Evolutionary conservation across 2,329 filamentous ascomycete species (phyloP), one percentile per base, ranked within the genome.

Genomic region (Penicillium sp.): DNA sequence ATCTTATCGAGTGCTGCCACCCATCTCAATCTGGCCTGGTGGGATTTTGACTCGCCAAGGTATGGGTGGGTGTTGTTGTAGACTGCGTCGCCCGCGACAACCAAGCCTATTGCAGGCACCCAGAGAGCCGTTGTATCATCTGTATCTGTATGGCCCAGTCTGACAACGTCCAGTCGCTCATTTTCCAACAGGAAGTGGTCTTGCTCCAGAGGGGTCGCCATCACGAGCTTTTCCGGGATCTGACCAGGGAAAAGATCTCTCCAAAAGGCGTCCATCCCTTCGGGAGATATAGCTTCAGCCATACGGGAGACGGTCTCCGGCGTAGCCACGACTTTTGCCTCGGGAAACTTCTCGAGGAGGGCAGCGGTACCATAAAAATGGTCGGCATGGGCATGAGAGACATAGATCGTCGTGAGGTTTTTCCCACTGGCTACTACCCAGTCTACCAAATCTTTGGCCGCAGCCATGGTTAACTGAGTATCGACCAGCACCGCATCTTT

Each of bases 31-130:
- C 59, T 48, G n/a, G 45, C 35, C 47, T 55, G 41, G 15, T 31
- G 37, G 35, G 45, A 43, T 38, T 49, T 51, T 3, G 59, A 52
- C 28, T 61, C 59, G 0, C 55, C 55, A 14, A 61, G 50, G 35
- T 51, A 58, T 17, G 37, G 59, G 38, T 61, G 59, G 20, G 52
- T 55, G 15, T 61, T 53, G 37, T 53, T 38, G 52, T 61, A 61
- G 52, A 61, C 55, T 15, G 52, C 51, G 31, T 61, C 59, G 3
- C 59, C 59, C 15, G 55, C 51, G 25, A 59, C 47, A 31, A 56
- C 52, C 34, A 61, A 43, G 35, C 47, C 38, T n/a, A 58, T 55
- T 14, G 38, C 37, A n/a, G 59, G 59, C 14, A 55, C 59, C 55
- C 51, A 55, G 35, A 61, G 47, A 53, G 47, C 55, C 3, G 59